Evolutionary conservation across 768 basidiomycete species (phyloP).

Genomic region (Pisolithus marmoratus): DNA sequence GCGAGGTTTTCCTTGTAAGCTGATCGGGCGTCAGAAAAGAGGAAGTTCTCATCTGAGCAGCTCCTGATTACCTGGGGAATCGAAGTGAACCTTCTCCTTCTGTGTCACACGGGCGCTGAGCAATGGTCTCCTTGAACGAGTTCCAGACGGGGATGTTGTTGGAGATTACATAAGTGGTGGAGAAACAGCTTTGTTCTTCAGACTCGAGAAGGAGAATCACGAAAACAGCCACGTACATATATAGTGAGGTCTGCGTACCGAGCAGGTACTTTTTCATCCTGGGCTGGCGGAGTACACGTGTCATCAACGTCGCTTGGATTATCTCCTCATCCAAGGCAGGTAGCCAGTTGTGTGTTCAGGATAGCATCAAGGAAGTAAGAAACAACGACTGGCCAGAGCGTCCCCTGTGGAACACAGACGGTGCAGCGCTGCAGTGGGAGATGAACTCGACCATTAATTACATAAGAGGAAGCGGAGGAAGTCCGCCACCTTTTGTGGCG

Average conservation of each 20-base stretch:
- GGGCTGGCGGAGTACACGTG: constrained; percentile 17
- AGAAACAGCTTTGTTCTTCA: constrained; percentile 16
- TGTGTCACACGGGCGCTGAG: too few species aligned
- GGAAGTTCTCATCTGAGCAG: background rate
- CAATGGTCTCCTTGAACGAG: constrained; percentile 18
- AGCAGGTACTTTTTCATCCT: too few species aligned
- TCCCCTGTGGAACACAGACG: constrained; percentile 27
- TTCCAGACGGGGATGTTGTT: constrained; percentile 27
- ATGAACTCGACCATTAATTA: too few species aligned
- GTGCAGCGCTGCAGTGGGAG: too few species aligned
- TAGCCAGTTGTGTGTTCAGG: constrained; percentile 32
- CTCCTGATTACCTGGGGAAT: background rate
- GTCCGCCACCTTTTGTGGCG: too few species aligned
- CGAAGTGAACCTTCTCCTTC: constrained; percentile 21
- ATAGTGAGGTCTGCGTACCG: constrained; percentile 22
- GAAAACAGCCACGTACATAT: constrained; percentile 22
- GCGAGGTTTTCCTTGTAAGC: background rate
- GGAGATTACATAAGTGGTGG: constrained; percentile 20
- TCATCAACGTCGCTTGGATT: constrained; percentile 20
- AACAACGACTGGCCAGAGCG: constrained; percentile 33
- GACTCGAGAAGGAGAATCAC: constrained; percentile 17
- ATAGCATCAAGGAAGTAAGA: constrained; percentile 26
- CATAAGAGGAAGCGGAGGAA: too few species aligned
- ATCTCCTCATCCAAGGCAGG: constrained; percentile 34
- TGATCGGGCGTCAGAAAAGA: background rate